These are phyloP conservation scores for Neurospora sp. DNA, from an alignment of 495 filamentous ascomycete genomes.

Conservation along the genomic window DNA sequence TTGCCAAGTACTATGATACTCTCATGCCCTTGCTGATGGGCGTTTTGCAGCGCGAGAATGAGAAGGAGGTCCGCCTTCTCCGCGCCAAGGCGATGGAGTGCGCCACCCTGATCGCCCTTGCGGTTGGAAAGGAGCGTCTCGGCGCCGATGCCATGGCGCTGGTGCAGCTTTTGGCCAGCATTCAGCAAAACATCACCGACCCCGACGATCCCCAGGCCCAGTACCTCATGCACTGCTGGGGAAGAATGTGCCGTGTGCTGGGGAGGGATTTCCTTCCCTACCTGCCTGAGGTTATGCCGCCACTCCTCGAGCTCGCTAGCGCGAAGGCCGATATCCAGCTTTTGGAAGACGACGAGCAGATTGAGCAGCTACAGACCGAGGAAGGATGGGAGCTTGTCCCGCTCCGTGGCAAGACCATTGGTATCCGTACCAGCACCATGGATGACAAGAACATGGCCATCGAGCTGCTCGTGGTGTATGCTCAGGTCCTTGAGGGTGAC, in stretches of 20 bases:
- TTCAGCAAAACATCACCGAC: constrained; percentile 81
- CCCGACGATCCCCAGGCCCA: constrained; percentile 93
- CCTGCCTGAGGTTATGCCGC: constrained; percentile 87
- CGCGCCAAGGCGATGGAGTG: constrained; percentile 99
- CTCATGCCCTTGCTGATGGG: constrained; percentile 91
- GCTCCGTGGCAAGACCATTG: constrained; percentile 92
- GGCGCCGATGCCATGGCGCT: constrained; percentile 75
- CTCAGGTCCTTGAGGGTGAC: constrained; percentile 79
- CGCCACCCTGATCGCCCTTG: constrained; percentile 90
- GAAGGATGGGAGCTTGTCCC: constrained; percentile 98
- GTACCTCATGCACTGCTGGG: constrained; percentile 98
- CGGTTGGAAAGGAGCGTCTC: constrained; percentile 88
- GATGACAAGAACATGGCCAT: constrained; percentile 99
- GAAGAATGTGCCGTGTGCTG: constrained; percentile 93
- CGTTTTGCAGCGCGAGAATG: constrained; percentile 76
- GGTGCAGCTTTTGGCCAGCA: constrained; percentile 74
- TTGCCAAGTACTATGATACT: constrained; percentile 89
- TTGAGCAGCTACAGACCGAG: constrained; percentile 84
- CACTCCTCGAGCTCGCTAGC: constrained; percentile 77
- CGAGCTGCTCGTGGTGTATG: constrained; percentile 93
- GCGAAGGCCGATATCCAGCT: constrained; percentile 98
- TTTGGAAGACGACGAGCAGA: constrained; percentile 89
- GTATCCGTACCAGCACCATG: constrained; percentile 91
- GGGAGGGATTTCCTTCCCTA: constrained; percentile 86
- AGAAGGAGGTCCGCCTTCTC: constrained; percentile 83